Conservation (phyloP, 1,284 basidiomycete genomes). For the Moniliella sp. region DNA sequence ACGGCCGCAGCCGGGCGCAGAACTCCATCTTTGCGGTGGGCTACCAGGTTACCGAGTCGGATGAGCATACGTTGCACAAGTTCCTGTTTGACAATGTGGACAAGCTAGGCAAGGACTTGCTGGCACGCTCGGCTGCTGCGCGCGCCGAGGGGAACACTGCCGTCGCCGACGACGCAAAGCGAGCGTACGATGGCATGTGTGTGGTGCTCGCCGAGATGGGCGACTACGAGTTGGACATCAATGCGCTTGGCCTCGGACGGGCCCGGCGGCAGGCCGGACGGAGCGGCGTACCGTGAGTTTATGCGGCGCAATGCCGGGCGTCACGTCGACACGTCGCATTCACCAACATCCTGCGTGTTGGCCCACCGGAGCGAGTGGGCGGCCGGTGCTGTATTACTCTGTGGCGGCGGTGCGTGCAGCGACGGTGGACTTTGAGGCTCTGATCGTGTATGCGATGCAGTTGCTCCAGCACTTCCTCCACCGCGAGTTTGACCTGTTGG, state of each 20-base stretch:
- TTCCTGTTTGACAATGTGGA: conserved; percentile 23
- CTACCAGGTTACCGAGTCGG: conserved; percentile 17
- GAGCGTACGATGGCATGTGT: conserved; percentile 16
- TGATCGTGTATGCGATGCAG: conserved; percentile 39
- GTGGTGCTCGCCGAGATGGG: conserved; percentile 11
- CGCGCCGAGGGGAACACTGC: conserved; percentile 1
- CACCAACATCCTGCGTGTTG: conserved; percentile 15
- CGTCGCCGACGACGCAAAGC: conserved; percentile 3
- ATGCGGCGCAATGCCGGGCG: conserved; percentile 14
- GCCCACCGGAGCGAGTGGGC: conserved; percentile 25
- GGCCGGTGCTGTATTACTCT: conserved; percentile 37
- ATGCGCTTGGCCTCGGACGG: too few relatives aligned
- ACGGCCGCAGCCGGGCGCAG: not conserved
- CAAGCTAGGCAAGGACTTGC: conserved; percentile 17
- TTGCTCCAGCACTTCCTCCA: conserved; percentile 9
- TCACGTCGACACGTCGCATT: conserved; percentile 16
- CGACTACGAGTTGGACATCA: too few relatives aligned
- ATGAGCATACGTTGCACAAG: conserved; percentile 14
- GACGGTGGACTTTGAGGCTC: conserved; percentile 58
- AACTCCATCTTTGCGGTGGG: conserved; percentile 22
- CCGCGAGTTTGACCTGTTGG: conserved; percentile 14
- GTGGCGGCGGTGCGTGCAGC: conserved; percentile 49
- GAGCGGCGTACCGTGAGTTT: conserved; percentile 12
- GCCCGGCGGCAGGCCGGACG: too few relatives aligned
- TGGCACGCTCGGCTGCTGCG: conserved; percentile 4